These are phyloP conservation scores for Rachicladosporium sp. DNA, from an alignment of 2,329 filamentous ascomycete genomes.

Conservation along the genomic window DNA sequence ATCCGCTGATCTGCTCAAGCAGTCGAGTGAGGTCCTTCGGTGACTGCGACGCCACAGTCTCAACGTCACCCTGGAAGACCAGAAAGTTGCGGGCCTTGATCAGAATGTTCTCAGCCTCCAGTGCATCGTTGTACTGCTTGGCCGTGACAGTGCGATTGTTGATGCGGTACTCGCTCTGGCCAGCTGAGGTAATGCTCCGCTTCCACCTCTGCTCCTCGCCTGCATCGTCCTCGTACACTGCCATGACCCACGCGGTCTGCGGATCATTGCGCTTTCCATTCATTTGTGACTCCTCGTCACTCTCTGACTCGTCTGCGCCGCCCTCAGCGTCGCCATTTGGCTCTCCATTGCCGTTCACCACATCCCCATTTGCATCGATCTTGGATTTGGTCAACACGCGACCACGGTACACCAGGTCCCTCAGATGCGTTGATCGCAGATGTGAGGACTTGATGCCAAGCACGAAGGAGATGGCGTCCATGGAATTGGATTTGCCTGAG, in stretches of 20 bases:
- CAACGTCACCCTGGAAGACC: conserved; percentile 96
- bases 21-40: conserved; percentile 85
- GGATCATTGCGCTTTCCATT: conserved; percentile 65
- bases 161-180: conserved; percentile 90
- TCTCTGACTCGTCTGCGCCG: conserved; percentile 28
- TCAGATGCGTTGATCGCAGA: conserved; percentile 81
- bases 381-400: conserved; percentile 84
- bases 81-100: conserved; percentile 98
- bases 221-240: conserved; percentile 94
- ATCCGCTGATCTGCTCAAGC: conserved; percentile 96
- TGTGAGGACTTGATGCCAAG: conserved; percentile 98
- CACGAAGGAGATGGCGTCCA: conserved; percentile 99
- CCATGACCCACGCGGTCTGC: conserved; percentile 97
- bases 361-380: conserved; percentile 83
- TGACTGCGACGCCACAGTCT: conserved; percentile 89
- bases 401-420: conserved; percentile 91
- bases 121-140: conserved; percentile 81
- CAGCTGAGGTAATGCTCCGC: conserved; percentile 76
- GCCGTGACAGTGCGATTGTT: conserved; percentile 83
- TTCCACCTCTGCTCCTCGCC: conserved; percentile 95
- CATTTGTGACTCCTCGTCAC: conserved; percentile 41
- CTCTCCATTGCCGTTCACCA: conserved; percentile 31
- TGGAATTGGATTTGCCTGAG: conserved; percentile 97
- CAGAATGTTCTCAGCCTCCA: conserved; percentile 89
- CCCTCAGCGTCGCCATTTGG: conserved; percentile 42